These are phyloP conservation scores for Neurospora pannonica DNA, from an alignment of 495 filamentous ascomycete species.

Conservation along the genomic window DNA sequence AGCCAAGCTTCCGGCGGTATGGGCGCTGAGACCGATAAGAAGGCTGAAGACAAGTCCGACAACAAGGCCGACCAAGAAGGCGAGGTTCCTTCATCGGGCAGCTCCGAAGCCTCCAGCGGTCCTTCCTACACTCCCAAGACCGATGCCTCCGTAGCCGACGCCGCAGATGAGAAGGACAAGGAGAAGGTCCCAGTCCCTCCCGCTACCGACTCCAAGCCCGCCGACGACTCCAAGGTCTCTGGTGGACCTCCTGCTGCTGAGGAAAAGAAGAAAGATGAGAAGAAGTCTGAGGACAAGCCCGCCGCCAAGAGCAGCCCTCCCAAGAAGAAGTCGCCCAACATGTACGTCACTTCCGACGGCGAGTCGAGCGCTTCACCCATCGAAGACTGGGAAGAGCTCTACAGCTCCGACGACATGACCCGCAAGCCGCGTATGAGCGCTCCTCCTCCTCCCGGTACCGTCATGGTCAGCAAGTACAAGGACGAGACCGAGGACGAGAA, in stretches of 20 bases:
- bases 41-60: conserved; percentile 8
- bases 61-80: conserved; percentile 2
- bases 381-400: conserved; percentile 42
- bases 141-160: conserved; percentile 12
- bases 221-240: conserved; percentile 12
- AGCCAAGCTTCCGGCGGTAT: conserved; percentile 6
- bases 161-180: conserved; percentile 12
- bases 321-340: conserved; percentile 15
- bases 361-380: conserved; percentile 41
- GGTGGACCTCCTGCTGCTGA: conserved; percentile 14
- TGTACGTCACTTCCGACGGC: conserved; percentile 29
- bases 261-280: neutral
- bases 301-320: neutral
- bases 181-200: conserved; percentile 25
- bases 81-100: conserved; percentile 5
- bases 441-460: conserved; percentile 17
- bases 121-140: conserved; percentile 24
- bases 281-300: neutral
- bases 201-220: neutral
- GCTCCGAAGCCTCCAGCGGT: conserved; percentile 15
- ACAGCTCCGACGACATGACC: conserved; percentile 41
- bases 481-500: conserved; percentile 36
- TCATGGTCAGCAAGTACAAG: conserved; percentile 27
- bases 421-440: conserved; percentile 35
- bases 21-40: neutral